Conservation (phyloP, 2,329 filamentous ascomycete species). For the Ciborinia camelliae region DNA sequence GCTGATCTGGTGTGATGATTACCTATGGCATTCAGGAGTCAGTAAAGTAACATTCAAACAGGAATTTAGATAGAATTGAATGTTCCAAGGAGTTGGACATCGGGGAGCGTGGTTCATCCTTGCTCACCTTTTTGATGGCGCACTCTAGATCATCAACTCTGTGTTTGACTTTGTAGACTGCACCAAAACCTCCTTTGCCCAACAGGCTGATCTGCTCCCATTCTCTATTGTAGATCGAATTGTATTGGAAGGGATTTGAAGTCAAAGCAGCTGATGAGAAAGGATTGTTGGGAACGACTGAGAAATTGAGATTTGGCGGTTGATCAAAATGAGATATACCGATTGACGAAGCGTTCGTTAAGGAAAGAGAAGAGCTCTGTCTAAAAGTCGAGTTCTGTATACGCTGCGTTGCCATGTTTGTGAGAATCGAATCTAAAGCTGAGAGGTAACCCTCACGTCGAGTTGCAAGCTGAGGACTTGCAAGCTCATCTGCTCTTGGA, state of each 20-base stretch:
- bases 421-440: constrained; percentile 32
- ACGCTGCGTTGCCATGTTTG: constrained; percentile 26
- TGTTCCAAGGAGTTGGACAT: neutral
- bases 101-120: neutral
- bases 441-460: constrained; percentile 28
- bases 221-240: constrained; percentile 13
- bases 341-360: neutral
- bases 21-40: constrained; percentile 40
- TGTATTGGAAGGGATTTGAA: constrained; percentile 15
- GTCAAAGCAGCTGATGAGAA: constrained; percentile 17
- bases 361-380: neutral
- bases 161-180: constrained; percentile 59
- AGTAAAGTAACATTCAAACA: neutral
- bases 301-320: neutral
- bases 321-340: constrained; percentile 18
- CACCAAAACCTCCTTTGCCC: constrained; percentile 63
- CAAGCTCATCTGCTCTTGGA: constrained; percentile 25
- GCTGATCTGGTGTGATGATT: constrained; percentile 44
- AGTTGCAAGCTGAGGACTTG: constrained; percentile 23
- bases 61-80: neutral
- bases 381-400: neutral
- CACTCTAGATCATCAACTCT: constrained; percentile 60
- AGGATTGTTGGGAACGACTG: constrained; percentile 12
- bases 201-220: constrained; percentile 49
- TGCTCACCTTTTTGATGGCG: constrained; percentile 55